These are phyloP conservation scores for Eucalyptus erythrocorys DNA, from an alignment of 345 rosid genomes.

Conservation along the genomic window DNA sequence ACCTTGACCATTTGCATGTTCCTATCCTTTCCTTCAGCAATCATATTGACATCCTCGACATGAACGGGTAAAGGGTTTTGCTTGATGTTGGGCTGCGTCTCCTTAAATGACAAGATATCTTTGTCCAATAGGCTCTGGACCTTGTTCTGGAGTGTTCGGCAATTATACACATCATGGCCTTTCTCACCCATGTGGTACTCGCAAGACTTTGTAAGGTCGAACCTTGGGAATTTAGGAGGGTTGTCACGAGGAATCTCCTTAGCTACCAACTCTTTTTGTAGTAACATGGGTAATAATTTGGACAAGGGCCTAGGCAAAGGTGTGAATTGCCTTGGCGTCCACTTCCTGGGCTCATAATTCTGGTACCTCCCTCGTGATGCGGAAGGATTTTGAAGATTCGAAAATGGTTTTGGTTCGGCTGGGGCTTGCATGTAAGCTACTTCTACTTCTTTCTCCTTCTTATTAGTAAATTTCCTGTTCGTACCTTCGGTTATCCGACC, in stretches of 20 bases:
- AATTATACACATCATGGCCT: background rate
- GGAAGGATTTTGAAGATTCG: too few relatives aligned
- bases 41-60: background rate
- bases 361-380: background rate
- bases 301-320: background rate
- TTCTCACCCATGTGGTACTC: background rate
- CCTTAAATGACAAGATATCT: background rate
- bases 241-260: background rate
- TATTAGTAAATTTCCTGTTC: too few relatives aligned
- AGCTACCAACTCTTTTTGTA: background rate
- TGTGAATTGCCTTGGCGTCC: background rate
- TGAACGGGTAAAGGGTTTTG: background rate
- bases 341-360: too few relatives aligned
- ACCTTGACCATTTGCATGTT: background rate
- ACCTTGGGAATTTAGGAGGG: background rate
- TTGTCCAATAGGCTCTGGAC: background rate
- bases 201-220: background rate
- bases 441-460: background rate
- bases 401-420: too few relatives aligned
- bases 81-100: background rate
- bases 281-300: too few relatives aligned
- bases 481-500: background rate
- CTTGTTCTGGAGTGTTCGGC: background rate
- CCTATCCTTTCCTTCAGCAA: rapidly evolving
- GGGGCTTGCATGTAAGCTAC: background rate